Evolutionary conservation across 2,329 filamentous ascomycete species (phyloP).

Genomic region (Alternaria brassicae): DNA sequence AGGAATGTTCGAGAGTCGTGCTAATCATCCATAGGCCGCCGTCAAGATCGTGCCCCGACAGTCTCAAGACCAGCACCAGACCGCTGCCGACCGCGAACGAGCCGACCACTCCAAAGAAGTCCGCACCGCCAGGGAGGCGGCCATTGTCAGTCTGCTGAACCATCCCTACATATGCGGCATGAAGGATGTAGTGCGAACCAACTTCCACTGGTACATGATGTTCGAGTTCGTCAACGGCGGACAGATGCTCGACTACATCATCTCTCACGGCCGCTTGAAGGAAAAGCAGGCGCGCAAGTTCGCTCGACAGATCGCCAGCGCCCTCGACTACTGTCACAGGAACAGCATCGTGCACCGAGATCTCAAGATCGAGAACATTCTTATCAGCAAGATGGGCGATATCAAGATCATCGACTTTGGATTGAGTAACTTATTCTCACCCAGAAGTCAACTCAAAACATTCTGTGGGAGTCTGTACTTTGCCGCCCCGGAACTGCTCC

Average conservation of each 20-base stretch:
- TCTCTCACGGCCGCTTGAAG: slow-evolving; percentile 95
- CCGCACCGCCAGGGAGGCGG: slow-evolving; percentile 90
- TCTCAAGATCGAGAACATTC: slow-evolving; percentile 97
- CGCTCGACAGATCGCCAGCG: slow-evolving; percentile 94
- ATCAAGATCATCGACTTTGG: slow-evolving; percentile 99
- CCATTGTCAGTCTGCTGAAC: slow-evolving; percentile 91
- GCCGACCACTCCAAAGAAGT: slow-evolving; percentile 97
- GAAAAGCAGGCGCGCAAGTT: slow-evolving; percentile 99
- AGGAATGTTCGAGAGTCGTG: not conserved
- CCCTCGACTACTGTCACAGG: slow-evolving; percentile 94
- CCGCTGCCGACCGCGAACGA: slow-evolving; percentile 77
- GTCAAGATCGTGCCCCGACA: slow-evolving; percentile 96
- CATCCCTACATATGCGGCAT: slow-evolving; percentile 97
- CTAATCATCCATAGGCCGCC: slow-evolving; percentile 69
- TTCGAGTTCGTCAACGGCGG: slow-evolving; percentile 99
- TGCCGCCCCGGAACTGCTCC: slow-evolving; percentile 90
- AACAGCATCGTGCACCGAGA: slow-evolving; percentile 99
- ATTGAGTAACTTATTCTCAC: slow-evolving; percentile 93
- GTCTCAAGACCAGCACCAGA: slow-evolving; percentile 82
- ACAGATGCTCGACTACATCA: slow-evolving; percentile 99
- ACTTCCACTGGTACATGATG: slow-evolving; percentile 99
- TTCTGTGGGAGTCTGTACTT: slow-evolving; percentile 99
- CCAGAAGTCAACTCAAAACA: slow-evolving; percentile 84
- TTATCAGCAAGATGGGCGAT: slow-evolving; percentile 98
- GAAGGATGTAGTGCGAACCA: slow-evolving; percentile 92